Percentiles rank a stretch among this genome's conserved stretches.
Evolutionary conservation across 345 rosid species (phyloP).

Genomic region (Syzygium aromaticum): DNA sequence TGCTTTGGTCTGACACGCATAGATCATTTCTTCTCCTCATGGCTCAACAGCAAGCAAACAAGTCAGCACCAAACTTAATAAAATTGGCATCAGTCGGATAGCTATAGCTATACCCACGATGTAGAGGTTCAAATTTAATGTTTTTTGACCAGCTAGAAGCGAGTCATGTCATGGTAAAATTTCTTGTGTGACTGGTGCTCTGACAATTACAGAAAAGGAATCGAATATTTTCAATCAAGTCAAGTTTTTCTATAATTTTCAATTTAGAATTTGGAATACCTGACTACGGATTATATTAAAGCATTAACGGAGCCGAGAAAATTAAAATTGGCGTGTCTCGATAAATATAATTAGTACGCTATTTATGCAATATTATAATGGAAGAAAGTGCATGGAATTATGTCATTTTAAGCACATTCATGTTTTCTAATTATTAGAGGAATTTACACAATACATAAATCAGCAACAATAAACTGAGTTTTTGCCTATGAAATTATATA

Average conservation of each 20-base stretch:
- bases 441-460: background rate
- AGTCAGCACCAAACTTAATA: background rate
- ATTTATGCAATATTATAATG: background rate
- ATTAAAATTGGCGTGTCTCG: background rate
- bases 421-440: background rate
- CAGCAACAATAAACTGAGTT: background rate
- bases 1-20: slow-evolving; percentile 1
- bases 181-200: background rate
- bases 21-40: background rate
- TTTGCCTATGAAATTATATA: background rate
- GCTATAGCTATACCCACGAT: background rate
- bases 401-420: background rate
- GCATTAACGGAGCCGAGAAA: background rate
- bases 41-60: background rate
- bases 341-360: background rate
- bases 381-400: background rate
- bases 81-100: background rate
- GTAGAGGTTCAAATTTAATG: background rate
- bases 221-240: background rate
- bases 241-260: background rate
- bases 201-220: background rate
- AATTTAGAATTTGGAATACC: background rate
- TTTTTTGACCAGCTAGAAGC: background rate
- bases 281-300: background rate
- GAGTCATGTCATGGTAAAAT: background rate